Evolutionary conservation across 2,329 filamentous ascomycete species (phyloP).

Genomic region (Penicillium hesseltinei): DNA sequence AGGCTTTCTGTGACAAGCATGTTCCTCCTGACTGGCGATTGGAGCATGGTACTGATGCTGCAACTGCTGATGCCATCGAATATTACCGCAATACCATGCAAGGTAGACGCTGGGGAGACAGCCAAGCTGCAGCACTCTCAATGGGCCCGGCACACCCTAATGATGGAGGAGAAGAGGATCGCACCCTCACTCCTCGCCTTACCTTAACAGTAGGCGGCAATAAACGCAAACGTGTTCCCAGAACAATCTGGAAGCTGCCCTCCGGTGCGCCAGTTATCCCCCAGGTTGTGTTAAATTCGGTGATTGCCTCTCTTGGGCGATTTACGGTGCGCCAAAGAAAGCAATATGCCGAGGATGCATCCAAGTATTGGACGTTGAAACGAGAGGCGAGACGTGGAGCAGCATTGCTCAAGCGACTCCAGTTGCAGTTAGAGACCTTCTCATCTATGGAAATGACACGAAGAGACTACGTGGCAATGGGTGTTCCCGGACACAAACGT

Average conservation of each 20-base stretch:
- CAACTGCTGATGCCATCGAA: slow-evolving; percentile 77
- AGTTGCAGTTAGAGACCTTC: slow-evolving; percentile 93
- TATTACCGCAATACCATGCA: slow-evolving; percentile 91
- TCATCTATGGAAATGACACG: slow-evolving; percentile 96
- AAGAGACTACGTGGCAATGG: slow-evolving; percentile 94
- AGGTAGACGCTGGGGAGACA: slow-evolving; percentile 87
- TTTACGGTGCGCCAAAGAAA: slow-evolving; percentile 85
- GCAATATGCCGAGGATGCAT: slow-evolving; percentile 88
- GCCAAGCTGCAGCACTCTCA: slow-evolving; percentile 75
- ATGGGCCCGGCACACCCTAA: slow-evolving; percentile 67
- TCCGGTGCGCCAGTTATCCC: slow-evolving; percentile 95
- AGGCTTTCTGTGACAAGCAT: slow-evolving; percentile 95
- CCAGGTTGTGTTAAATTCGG: slow-evolving; percentile 78
- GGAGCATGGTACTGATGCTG: slow-evolving; percentile 77
- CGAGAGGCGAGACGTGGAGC: slow-evolving; percentile 88
- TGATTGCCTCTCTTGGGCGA: slow-evolving; percentile 77
- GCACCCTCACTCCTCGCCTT: slow-evolving; percentile 46
- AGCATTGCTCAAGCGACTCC: slow-evolving; percentile 85
- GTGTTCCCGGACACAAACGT: slow-evolving; percentile 73
- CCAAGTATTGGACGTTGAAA: slow-evolving; percentile 97
- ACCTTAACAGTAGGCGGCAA: slow-evolving; percentile 57
- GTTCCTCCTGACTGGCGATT: slow-evolving; percentile 84
- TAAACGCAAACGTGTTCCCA: slow-evolving; percentile 59
- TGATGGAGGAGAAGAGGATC: slow-evolving; percentile 45
- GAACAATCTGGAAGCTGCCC: slow-evolving; percentile 83